Evolutionary conservation across 1,284 basidiomycete species (phyloP), one percentile per base, ranked within the genome.

Genomic region (Trichosporon faecale): DNA sequence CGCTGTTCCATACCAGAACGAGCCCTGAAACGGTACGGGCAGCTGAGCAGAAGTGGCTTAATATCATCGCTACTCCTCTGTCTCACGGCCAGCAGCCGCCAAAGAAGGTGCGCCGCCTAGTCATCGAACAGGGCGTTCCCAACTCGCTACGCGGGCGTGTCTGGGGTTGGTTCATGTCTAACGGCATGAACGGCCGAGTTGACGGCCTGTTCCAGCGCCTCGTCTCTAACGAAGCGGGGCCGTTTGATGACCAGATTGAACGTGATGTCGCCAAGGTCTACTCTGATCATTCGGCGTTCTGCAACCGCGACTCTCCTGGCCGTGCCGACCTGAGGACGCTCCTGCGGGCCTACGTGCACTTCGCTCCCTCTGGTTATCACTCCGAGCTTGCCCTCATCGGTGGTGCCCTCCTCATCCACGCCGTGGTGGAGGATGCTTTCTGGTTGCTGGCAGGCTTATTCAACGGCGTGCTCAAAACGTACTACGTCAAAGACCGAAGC

Each of bases 371-470:
- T 9, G 87, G 88, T 67, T 95, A 94, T 79, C 85, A 86, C 33
- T 86, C 85, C 37, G 74, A 75, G 61, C 86, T 97, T 70, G 89
- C 90, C 2, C 84, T 89, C 18, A 88, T 97, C 65, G 89, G 90
- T 11, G 93, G 91, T 0, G 89, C 92, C 68, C 84, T 96, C 29
- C 83, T 97, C 0, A 85, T 93, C 31, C 90, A 94, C 70, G 89
- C 92, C 0, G 92, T 91, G 0, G 91, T 94, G 72, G 94, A 97
- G 81, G 93, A 96, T 73, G 91, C 93, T 0, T 98, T 98, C 79
- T 97, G 93, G 93, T 77, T 86, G 12, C 76, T 86, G 11, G 78
- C 79, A 7, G 93, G 93, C 3, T 91, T 97, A 76, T 87, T 93
- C 9, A 87, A 89, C 6, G 88, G 91, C 71, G 85, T 94, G 7